phyloP scores from a whole-genome alignment of 352 stramenopile genomes.

The Peronospora tabacina region DNA sequence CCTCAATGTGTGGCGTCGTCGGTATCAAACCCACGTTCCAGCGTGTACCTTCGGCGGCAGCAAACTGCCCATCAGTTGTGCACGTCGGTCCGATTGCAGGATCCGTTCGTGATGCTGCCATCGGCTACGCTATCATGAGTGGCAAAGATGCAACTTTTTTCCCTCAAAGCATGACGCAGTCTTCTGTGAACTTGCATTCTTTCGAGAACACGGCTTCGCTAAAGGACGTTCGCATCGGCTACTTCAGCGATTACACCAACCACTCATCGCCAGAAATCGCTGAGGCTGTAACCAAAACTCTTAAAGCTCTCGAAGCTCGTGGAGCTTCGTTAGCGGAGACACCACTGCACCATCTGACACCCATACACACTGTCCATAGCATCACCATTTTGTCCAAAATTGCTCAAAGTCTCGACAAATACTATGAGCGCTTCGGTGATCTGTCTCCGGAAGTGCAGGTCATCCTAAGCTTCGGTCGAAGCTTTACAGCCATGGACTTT shows the following conservation, averaged over 20 bases:
- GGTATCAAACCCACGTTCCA: slow-evolving; percentile 87
- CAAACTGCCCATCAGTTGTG: slow-evolving; percentile 51
- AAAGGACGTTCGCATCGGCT: slow-evolving; percentile 61
- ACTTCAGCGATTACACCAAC: slow-evolving; percentile 69
- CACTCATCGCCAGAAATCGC: slow-evolving; percentile 61
- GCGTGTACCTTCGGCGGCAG: slow-evolving; percentile 51
- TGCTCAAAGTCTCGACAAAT: slow-evolving; percentile 57
- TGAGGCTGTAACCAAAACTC: slow-evolving; percentile 31
- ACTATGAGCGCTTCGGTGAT: slow-evolving; percentile 44
- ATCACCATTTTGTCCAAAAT: slow-evolving; percentile 83
- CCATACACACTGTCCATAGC: slow-evolving; percentile 74
- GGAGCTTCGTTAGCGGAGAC: slow-evolving; percentile 74
- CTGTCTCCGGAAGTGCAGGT: slow-evolving; percentile 73
- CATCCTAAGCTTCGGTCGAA: slow-evolving; percentile 57
- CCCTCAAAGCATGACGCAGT: slow-evolving; percentile 41
- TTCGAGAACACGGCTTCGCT: slow-evolving; percentile 61
- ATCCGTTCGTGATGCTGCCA: slow-evolving; percentile 66
- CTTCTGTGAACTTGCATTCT: slow-evolving; percentile 35
- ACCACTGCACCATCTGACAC: slow-evolving; percentile 60
- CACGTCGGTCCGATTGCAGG: slow-evolving; percentile 78
- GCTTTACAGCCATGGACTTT: slow-evolving; percentile 69
- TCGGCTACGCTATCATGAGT: slow-evolving; percentile 83
- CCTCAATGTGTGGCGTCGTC: slow-evolving; percentile 80
- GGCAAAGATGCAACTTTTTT: slow-evolving; percentile 38
- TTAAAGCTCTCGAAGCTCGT: slow-evolving; percentile 42